A percentile compares a stretch with the other conserved stretches of the same genome.
These are phyloP conservation scores for Trematosphaeria pertusa DNA, from an alignment of 2,329 filamentous ascomycete species.

Conservation along the genomic window DNA sequence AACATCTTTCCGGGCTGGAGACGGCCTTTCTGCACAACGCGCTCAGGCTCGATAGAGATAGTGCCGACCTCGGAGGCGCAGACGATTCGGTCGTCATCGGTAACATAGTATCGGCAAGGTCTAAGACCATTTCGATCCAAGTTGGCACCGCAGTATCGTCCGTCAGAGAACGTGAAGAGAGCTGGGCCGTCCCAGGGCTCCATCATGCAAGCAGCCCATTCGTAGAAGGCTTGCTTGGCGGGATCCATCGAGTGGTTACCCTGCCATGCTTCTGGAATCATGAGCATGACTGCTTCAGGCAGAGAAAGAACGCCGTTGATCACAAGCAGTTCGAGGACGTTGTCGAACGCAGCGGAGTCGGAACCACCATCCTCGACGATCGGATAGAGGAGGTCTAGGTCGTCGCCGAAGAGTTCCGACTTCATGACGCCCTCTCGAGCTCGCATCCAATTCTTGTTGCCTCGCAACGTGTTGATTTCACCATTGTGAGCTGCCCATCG, in stretches of 20 bases:
- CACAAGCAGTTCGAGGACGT: conserved; percentile 89
- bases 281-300: conserved; percentile 96
- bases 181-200: conserved; percentile 98
- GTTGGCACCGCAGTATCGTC: conserved; percentile 95
- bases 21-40: conserved; percentile 89
- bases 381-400: conserved; percentile 88
- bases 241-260: conserved; percentile 91
- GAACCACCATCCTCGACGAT: conserved; percentile 97
- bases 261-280: conserved; percentile 98
- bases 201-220: conserved; percentile 99
- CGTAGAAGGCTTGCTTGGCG: conserved; percentile 95
- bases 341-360: conserved; percentile 96
- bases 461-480: conserved; percentile 96
- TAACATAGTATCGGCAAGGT: conserved; percentile 95
- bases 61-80: conserved; percentile 97
- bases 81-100: conserved; percentile 95
- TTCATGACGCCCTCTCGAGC: conserved; percentile 94
- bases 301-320: conserved; percentile 96
- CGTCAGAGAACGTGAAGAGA: conserved; percentile 95
- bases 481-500: conserved; percentile 98
- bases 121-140: conserved; percentile 93
- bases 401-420: conserved; percentile 89
- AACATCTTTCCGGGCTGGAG: conserved; percentile 96
- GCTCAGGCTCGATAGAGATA: conserved; percentile 88
- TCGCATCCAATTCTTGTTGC: conserved; percentile 99